Base-by-base conservation (phyloP, 2,329 filamentous ascomycete species). In the Dactylella cylindrospora region DNA sequence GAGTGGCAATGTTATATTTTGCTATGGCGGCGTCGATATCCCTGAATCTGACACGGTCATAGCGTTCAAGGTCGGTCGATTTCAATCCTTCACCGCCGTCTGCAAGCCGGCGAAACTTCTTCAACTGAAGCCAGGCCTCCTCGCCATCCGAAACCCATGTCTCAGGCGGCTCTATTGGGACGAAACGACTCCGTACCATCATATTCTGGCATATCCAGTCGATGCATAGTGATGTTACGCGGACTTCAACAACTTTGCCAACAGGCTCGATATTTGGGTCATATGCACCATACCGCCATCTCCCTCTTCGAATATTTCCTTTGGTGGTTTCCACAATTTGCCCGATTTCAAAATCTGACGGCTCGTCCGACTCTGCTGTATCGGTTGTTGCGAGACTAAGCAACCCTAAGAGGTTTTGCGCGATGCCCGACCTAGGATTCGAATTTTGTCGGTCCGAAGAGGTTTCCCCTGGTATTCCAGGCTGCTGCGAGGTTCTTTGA, bases 11-110 rank as follows among this genome's bases (percentile, higher is more conserved):
- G 46, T 76, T 72, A 66, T 82, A 82, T 66, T 81, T 82, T 29
- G 74, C 69, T 19, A 75, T 74, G 4, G 80, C 80, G 31, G 68
- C 74, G 1, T 74, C 69, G 1, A 78, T 68, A 67, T 83, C 79
- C 49, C 76, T 77, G 71, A 84, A 83, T 17, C 76, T 73, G 5
- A 83, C 79, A n/a, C 73, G 71, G 29, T 78, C 74, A 29, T 73
- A 61, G 8, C 59, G 71, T 43, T 45, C 66, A 51, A 32, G 67
- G 66, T 50, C 70, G 26, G 54, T 38, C 23, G 41, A 17, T 44
- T 67, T 47, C 64, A 68, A 20, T 67, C 65, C 35, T 71, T 61
- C 64, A 10, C 66, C 70, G 4, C 71, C 67, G 36, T 72, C 70
- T 1, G 70, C 70, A 33, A 71, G 68, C 7, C 72, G 72, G 15